Base-by-base conservation (phyloP, 257 asterid species). In the Nicotiana knightiana region DNA sequence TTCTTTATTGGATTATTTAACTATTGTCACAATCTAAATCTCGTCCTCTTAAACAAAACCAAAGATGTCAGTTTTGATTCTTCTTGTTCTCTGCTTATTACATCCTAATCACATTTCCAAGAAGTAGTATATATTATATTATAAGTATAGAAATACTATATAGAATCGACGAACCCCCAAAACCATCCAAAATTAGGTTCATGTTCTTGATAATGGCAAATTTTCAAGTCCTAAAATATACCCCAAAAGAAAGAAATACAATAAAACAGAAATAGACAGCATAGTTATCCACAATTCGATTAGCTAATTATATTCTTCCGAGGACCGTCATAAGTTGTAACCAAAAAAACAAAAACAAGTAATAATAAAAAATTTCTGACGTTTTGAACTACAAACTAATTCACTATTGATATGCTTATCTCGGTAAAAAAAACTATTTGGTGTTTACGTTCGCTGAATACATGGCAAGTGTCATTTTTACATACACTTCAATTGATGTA, bases 181-280 rank as follows among this genome's bases (percentile, higher is more conserved):
- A 73, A 46, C 62, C 62, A 73, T 73, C 62, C 79, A 73, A 73
- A 73, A 48, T 73, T 73, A 73, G 62, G 61, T 73, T 73, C 61
- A 24, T 73, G 79, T 73, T 73, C 61, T 73, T 24, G 79, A 71
- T 73, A 73, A 73, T 48, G 26, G 15, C 79, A 73, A 71, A 73
- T 48, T 37, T 26, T 71, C 79, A n/a, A 48, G 39, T 73, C 24
- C 79, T 73, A 46, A 46, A 71, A 71, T 21, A 71, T 21, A 21
- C 13, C 37, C 32, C 67, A 2, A 4, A 64, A 64, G 30, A 62
- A 64, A 28, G 4, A 26, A 30, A 63, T 26, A 65, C 0, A 63
- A 26, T 1, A 64, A 64, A 61, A 24, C 11, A 26, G 6, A 65
- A 3, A 65, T 67, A 13, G 79, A 71, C 61, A 71, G 6, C 61